phyloP scores from a whole-genome alignment of 164 flowering plant genomes.

The Tetrastigma voinierianum region DNA sequence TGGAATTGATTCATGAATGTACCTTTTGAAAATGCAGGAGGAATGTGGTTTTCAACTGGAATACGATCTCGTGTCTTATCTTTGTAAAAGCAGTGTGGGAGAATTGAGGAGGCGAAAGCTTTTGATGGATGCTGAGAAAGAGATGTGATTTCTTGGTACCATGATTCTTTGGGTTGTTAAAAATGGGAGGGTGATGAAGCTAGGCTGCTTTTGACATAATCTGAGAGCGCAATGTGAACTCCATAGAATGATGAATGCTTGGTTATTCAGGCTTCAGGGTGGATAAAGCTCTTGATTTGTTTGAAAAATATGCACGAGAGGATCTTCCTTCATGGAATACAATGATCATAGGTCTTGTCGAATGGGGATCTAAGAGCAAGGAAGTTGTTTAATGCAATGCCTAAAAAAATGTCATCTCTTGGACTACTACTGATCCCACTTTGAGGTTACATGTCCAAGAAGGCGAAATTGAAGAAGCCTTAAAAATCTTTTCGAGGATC shows the following conservation, averaged over 20 bases:
- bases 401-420: constrained; percentile 27
- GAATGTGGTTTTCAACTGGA: constrained; percentile 40
- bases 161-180: constrained; percentile 34
- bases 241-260: constrained; percentile 36
- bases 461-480: constrained; percentile 32
- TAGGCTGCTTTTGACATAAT: constrained; percentile 17
- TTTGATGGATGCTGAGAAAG: constrained; percentile 34
- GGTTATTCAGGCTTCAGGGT: constrained; percentile 30
- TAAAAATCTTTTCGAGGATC: constrained; percentile 26
- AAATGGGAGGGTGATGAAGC: constrained; percentile 38
- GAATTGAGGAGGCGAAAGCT: constrained; percentile 29
- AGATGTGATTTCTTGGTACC: constrained; percentile 40
- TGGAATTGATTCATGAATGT: constrained; percentile 20
- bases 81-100: constrained; percentile 33
- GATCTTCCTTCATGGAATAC: constrained; percentile 36
- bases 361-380: constrained; percentile 25
- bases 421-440: constrained; percentile 36
- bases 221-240: constrained; percentile 30
- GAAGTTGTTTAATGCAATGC: constrained; percentile 23
- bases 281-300: constrained; percentile 30
- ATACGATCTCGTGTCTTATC: constrained; percentile 24
- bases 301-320: constrained; percentile 32
- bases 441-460: constrained; percentile 28
- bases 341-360: constrained; percentile 34
- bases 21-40: constrained; percentile 35